phyloP scores from a whole-genome alignment of 805 yeast genomes.

The Monosporozyma aquatica region DNA sequence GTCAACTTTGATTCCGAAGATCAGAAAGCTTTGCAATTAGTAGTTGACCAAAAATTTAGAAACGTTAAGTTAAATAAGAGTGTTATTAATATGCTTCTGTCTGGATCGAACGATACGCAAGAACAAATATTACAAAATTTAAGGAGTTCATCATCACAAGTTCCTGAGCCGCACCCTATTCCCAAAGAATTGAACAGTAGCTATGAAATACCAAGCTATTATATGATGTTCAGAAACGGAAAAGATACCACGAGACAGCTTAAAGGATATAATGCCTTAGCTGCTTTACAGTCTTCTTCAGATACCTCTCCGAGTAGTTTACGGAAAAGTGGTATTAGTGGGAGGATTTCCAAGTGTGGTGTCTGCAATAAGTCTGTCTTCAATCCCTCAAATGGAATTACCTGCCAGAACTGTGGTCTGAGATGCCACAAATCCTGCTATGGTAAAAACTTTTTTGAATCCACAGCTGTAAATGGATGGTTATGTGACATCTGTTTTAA shows the following conservation, averaged over 20 bases:
- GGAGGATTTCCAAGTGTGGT: background rate
- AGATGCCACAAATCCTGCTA: constrained; percentile 64
- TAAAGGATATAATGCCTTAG: background rate
- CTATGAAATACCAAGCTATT: background rate
- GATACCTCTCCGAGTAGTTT: background rate
- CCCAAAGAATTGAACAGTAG: too few relatives aligned
- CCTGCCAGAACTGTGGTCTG: constrained; percentile 60
- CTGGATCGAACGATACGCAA: background rate
- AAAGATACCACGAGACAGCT: background rate
- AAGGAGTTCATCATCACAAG: background rate
- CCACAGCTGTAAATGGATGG: constrained; percentile 40
- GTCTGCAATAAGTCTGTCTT: background rate
- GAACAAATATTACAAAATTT: background rate
- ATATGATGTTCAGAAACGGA: background rate
- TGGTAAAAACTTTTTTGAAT: constrained; percentile 34
- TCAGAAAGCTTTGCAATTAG: constrained; percentile 3
- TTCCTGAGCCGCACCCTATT: background rate
- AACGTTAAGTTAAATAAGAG: constrained; percentile 9
- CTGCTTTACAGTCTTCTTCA: background rate
- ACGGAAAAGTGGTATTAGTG: background rate
- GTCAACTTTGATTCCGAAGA: background rate
- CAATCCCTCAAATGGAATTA: constrained; percentile 16
- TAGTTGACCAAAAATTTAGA: constrained; percentile 12
- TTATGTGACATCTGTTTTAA: constrained; percentile 73
- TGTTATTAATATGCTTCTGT: constrained; percentile 1